Evolutionary conservation across 805 yeast genomes (phyloP).

Genomic region (Yarrowia divulgata): DNA sequence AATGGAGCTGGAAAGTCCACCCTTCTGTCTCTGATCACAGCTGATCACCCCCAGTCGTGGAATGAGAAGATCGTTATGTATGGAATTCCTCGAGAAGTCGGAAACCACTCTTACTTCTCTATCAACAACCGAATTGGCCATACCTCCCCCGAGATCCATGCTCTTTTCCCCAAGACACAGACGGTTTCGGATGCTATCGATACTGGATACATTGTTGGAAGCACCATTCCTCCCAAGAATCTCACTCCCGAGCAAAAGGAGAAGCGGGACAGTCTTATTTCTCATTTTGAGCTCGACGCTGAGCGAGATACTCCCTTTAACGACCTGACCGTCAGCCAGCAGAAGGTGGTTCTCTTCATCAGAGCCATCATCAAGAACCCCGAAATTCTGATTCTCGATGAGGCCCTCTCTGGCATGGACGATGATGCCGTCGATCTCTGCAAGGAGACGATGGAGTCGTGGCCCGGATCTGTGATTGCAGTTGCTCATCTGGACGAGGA

Average conservation of each 20-base stretch:
- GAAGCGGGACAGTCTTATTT: conserved; percentile 57
- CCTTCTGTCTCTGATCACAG: conserved; percentile 78
- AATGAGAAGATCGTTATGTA: conserved; percentile 67
- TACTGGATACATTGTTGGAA: conserved; percentile 79
- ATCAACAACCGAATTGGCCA: conserved; percentile 82
- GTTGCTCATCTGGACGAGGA: conserved; percentile 88
- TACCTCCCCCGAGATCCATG: conserved; percentile 91
- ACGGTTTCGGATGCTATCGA: conserved; percentile 65
- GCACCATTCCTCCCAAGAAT: conserved; percentile 59
- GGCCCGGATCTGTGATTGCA: conserved; percentile 74
- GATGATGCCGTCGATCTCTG: conserved; percentile 64
- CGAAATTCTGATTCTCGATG: conserved; percentile 80
- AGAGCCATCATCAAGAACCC: conserved; percentile 84
- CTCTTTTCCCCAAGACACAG: conserved; percentile 70
- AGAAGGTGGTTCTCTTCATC: conserved; percentile 76
- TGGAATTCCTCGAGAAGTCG: conserved; percentile 75
- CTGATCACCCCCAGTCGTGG: conserved; percentile 99
- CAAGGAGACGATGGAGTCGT: conserved; percentile 58
- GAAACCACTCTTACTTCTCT: conserved; percentile 76
- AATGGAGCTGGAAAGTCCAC: conserved; percentile 97
- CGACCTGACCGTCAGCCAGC: conserved; percentile 70
- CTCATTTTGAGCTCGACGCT: conserved; percentile 56
- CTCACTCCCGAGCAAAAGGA: conserved; percentile 52
- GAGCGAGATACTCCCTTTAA: conserved; percentile 54
- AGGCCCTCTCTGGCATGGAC: conserved; percentile 91